Base-by-base conservation (phyloP, 495 filamentous ascomycete species). In the Evansstolkia leycettana region DNA sequence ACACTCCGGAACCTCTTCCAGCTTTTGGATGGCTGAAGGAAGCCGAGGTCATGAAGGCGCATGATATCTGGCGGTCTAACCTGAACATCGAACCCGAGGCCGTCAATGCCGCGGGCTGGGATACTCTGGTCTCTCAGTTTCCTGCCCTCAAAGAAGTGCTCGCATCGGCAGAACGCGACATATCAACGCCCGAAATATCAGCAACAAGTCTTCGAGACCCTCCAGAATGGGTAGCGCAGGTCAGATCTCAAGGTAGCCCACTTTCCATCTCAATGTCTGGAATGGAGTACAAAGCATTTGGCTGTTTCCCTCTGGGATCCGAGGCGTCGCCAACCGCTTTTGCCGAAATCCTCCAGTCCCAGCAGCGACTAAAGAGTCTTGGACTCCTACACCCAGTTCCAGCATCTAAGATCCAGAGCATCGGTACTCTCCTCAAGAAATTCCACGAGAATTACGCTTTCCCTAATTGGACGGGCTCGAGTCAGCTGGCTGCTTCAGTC, bases 21-120 rank as follows among this genome's bases (percentile, higher is more conserved):
- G 63, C 70, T 12, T 73, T 76, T 41, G 57, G 68, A 26, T 76
- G 72, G 72, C 47, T 76, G 36, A 74, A 74, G 39, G 59, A 70
- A 34, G 46, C 60, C 1, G 55, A 63, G 17, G 53, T 70, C 17
- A 74, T 74, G 60, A 58, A 57, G 33, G 34, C 57, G 1, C 72
- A 76, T 36, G 65, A 74, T 27, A 48, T 40, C 14, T 76, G 68
- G 62, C 55, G 70, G 16, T 45, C 55, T 2, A 73, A 69, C 36
- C 34, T 50, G 18, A 37, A 54, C 5, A 51, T 73, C 27, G 17
- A 41, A 28, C 30, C 33, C 17, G 28, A 43, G 3, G 26, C 44
- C 4, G 32, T 39, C 8, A 35, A 34, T 6, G 31, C 48, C 14
- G 33, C 37, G 18, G 39, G 54, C 23, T 64, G 54, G 57, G 37